A percentile compares a stretch with the other conserved stretches of the same genome.
Conservation (phyloP, 2,329 filamentous ascomycete genomes). For the Alternaria ethzedia region DNA sequence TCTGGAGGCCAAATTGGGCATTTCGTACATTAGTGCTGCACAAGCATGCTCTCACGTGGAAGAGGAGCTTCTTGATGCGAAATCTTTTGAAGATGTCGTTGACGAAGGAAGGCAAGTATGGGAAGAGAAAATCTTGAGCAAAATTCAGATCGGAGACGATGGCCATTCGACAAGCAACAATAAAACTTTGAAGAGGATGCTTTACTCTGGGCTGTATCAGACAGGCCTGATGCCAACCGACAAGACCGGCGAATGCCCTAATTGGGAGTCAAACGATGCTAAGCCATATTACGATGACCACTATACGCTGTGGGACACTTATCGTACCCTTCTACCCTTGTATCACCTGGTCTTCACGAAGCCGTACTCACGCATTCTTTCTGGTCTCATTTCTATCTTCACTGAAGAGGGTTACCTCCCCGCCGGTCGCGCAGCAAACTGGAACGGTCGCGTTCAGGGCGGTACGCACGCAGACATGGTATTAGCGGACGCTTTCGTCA, state of each 20-base stretch:
- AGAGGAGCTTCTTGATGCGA: conserved; percentile 63
- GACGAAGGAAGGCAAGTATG: conserved; percentile 44
- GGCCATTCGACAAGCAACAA: conserved; percentile 8
- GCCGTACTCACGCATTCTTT: conserved; percentile 9
- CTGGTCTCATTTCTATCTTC: conserved; percentile 23
- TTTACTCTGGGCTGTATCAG: conserved; percentile 46
- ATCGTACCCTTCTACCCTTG: conserved; percentile 17
- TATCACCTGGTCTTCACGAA: conserved; percentile 24
- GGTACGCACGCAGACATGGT: conserved; percentile 46
- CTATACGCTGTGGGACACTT: conserved; percentile 28
- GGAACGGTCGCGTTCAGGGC: conserved; percentile 44
- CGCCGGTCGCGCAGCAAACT: conserved; percentile 42
- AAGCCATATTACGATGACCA: conserved; percentile 47
- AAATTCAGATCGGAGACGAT: conserved; percentile 46
- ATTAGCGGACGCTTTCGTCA: conserved; percentile 39
- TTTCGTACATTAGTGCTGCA: conserved; percentile 50
- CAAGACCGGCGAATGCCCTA: conserved; percentile 34
- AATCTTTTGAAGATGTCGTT: conserved; percentile 43
- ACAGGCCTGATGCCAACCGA: conserved; percentile 49
- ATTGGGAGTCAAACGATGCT: conserved; percentile 29
- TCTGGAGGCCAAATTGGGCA: conserved; percentile 56
- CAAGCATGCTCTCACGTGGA: conserved; percentile 72
- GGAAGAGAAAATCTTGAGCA: conserved; percentile 59
- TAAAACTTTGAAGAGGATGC: conserved; percentile 22
- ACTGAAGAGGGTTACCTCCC: conserved; percentile 43